Evolutionary conservation across 78 protist species (phyloP).

Genomic region (Cavenderia fasciculata): DNA sequence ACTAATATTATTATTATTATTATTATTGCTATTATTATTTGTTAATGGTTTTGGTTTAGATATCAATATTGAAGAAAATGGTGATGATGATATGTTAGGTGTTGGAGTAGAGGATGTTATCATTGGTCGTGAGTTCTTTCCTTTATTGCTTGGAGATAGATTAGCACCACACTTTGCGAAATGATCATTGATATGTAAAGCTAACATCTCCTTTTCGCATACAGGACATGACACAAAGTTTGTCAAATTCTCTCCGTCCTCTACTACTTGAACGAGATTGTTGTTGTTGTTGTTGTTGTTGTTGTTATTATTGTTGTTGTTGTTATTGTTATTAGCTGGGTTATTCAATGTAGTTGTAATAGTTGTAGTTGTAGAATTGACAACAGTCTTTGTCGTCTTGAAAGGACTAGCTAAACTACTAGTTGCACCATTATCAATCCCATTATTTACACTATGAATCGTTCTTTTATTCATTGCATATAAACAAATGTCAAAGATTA

Average conservation of each 20-base stretch:
- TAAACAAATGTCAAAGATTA: too few species aligned
- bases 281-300: neutral
- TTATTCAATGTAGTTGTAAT: too few species aligned
- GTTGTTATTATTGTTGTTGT: neutral
- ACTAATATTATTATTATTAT: too few species aligned
- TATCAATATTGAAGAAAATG: too few species aligned
- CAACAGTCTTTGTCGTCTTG: too few species aligned
- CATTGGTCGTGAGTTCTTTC: neutral
- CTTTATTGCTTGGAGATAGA: neutral
- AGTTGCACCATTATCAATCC: neutral
- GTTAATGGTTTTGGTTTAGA: neutral
- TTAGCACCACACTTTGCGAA: neutral
- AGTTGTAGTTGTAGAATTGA: too few species aligned
- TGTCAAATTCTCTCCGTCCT: neutral
- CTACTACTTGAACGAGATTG: neutral
- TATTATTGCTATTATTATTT: too few species aligned
- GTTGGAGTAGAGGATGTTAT: neutral
- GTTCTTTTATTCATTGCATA: too few species aligned
- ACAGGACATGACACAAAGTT: slow-evolving; percentile 4
- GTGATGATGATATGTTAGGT: too few species aligned
- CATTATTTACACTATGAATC: neutral
- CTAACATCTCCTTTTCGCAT: neutral
- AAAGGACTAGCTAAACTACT: too few species aligned
- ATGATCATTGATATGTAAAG: neutral
- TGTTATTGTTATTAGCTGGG: neutral